Conservation (phyloP, 73 alveolate species). For the Blepharisma japonicum region DNA sequence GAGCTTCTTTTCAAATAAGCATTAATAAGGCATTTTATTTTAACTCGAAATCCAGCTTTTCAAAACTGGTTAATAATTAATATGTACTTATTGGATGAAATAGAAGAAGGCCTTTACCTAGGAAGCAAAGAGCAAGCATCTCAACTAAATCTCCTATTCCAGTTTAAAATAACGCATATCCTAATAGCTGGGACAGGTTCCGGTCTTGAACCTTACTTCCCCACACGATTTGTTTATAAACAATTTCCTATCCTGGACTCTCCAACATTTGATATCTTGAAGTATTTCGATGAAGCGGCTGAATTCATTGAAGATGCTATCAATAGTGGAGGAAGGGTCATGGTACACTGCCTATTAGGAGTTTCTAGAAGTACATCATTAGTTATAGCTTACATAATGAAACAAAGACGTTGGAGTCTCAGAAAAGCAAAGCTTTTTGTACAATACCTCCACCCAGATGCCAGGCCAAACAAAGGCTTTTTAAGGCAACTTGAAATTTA, state of each 20-base stretch:
- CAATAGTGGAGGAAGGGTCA: constrained; percentile 19
- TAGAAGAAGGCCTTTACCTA: too few relatives aligned
- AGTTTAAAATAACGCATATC: too few relatives aligned
- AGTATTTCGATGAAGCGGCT: constrained; percentile 1
- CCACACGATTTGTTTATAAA: too few relatives aligned
- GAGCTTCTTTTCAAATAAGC: too few relatives aligned
- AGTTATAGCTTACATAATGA: constrained; percentile 1
- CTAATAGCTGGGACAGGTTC: too few relatives aligned
- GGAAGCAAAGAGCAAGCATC: too few relatives aligned
- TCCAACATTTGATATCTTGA: background rate
- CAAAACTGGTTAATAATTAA: too few relatives aligned
- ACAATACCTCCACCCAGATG: background rate
- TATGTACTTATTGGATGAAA: too few relatives aligned
- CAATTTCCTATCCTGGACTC: background rate
- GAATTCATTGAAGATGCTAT: constrained; percentile 24
- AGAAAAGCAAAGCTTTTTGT: background rate
- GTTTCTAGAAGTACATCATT: constrained; percentile 24
- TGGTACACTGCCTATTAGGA: constrained; percentile 24
- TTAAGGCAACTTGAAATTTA: background rate
- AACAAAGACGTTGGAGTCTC: background rate
- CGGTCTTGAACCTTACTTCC: too few relatives aligned
- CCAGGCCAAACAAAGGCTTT: background rate
- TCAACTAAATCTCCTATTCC: too few relatives aligned
- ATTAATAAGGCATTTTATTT: too few relatives aligned
- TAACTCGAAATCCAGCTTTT: too few relatives aligned